phyloP scores from a whole-genome alignment of 2,329 filamentous ascomycete species.

The Diatrype stigma region DNA sequence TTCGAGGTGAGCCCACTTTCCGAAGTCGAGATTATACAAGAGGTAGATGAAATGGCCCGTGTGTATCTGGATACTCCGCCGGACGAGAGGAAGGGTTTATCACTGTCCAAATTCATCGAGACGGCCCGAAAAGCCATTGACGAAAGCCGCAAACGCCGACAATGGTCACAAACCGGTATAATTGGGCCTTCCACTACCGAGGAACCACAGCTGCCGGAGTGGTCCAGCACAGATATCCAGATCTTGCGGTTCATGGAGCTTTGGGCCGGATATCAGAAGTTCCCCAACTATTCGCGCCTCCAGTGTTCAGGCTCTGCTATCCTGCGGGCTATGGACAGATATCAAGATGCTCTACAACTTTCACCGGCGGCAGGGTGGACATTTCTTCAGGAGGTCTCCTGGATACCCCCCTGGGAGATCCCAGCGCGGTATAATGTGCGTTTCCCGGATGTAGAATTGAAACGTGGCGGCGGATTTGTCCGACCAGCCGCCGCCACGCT shows the following conservation, averaged over 20 bases:
- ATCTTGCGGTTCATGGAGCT: slow-evolving; percentile 66
- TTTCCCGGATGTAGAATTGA: slow-evolving; percentile 45
- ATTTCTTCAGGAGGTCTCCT: slow-evolving; percentile 73
- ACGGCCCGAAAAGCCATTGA: slow-evolving; percentile 49
- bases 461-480: slow-evolving; percentile 37
- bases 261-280: slow-evolving; percentile 58
- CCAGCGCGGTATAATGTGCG: slow-evolving; percentile 57
- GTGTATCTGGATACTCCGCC: slow-evolving; percentile 41
- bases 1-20: slow-evolving; percentile 58
- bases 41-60: slow-evolving; percentile 49
- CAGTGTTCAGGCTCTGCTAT: slow-evolving; percentile 61
- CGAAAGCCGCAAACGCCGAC: slow-evolving; percentile 43
- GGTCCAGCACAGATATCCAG: slow-evolving; percentile 46
- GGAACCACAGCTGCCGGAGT: slow-evolving; percentile 25
- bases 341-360: slow-evolving; percentile 45
- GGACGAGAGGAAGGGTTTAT: slow-evolving; percentile 1
- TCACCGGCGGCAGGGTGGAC: slow-evolving; percentile 49
- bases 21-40: slow-evolving; percentile 49
- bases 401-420: slow-evolving; percentile 67
- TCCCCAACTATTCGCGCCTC: slow-evolving; percentile 47
- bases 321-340: slow-evolving; percentile 57
- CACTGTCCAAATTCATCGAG: slow-evolving; percentile 42
- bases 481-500: slow-evolving; percentile 29
- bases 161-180: slow-evolving; percentile 48
- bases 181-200: slow-evolving; percentile 32